These are phyloP conservation scores for Erysimum cheiranthoides DNA, from an alignment of 345 rosid species.

Conservation along the genomic window DNA sequence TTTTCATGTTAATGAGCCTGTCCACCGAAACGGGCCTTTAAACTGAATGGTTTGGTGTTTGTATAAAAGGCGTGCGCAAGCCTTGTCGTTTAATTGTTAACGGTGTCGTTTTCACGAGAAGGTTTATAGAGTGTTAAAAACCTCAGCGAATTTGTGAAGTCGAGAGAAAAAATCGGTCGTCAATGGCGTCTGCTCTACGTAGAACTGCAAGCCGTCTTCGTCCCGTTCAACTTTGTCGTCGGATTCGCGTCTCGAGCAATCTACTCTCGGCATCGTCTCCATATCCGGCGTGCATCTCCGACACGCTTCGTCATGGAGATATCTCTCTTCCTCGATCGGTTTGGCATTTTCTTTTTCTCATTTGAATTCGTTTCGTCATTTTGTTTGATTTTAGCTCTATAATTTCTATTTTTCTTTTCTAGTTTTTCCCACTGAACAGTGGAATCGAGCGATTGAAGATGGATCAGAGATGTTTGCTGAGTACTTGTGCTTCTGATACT, in stretches of 20 bases:
- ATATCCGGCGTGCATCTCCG: constrained; percentile 40
- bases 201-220: constrained; percentile 55
- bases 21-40: not conserved
- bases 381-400: not conserved
- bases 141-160: constrained; percentile 13
- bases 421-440: constrained; percentile 47
- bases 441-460: constrained; percentile 46
- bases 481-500: constrained; percentile 44
- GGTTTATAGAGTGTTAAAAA: constrained; percentile 19
- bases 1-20: not conserved
- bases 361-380: not conserved
- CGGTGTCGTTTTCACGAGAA: not conserved
- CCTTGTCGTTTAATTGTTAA: not conserved
- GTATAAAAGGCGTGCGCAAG: not conserved
- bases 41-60: constrained; percentile 9
- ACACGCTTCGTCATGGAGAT: constrained; percentile 35
- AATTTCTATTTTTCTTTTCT: constrained; percentile 14
- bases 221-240: constrained; percentile 33
- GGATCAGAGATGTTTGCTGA: constrained; percentile 50
- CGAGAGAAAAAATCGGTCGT: constrained; percentile 24
- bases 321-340: constrained; percentile 50
- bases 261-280: constrained; percentile 29
- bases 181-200: constrained; percentile 62
- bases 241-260: constrained; percentile 29
- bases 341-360: constrained; percentile 32